These are phyloP conservation scores for Colletotrichum musae DNA, from an alignment of 2,329 filamentous ascomycete species.

Conservation along the genomic window DNA sequence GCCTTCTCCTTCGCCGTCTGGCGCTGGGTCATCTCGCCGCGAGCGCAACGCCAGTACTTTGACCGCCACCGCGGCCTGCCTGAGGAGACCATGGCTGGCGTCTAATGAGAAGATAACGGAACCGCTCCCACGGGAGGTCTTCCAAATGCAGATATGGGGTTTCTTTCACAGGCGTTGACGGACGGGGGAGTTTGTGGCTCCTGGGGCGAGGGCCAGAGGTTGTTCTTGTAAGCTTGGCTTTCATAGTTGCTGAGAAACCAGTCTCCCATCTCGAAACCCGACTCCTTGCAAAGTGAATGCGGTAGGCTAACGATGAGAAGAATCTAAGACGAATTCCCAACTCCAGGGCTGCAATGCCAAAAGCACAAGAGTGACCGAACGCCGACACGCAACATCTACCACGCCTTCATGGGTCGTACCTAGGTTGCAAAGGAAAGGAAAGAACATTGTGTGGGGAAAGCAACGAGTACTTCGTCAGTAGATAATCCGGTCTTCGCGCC, in stretches of 20 bases:
- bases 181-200: too few species aligned
- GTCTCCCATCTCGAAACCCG: too few species aligned
- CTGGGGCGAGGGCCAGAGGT: too few species aligned
- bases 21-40: conserved; percentile 25
- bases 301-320: not conserved
- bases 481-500: conserved; percentile 58
- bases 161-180: not conserved
- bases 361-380: not conserved
- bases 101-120: not conserved
- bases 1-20: not conserved
- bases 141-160: not conserved
- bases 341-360: not conserved
- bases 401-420: too few species aligned
- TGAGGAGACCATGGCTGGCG: not conserved
- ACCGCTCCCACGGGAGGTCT: too few species aligned
- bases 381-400: too few species aligned
- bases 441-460: not conserved
- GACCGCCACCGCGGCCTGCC: conserved; percentile 8
- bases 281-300: not conserved
- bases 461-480: not conserved
- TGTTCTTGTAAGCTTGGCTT: too few species aligned
- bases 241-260: too few species aligned
- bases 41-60: conserved; percentile 21
- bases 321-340: not conserved
- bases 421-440: not conserved